phyloP scores from a whole-genome alignment of 768 basidiomycete species.

The Leccinum subtestaceum region DNA sequence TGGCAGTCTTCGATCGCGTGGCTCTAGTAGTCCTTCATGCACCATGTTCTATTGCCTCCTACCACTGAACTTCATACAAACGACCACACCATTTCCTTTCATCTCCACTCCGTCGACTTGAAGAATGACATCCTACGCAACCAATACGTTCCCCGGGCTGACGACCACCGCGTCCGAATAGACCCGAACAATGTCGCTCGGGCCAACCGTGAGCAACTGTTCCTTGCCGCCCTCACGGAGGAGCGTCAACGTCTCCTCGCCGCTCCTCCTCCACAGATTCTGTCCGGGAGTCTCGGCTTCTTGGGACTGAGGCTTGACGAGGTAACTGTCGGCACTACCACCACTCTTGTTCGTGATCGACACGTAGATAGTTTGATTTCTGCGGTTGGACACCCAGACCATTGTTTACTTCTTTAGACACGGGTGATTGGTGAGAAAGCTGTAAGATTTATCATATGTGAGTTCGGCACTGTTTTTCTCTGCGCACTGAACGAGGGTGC shows the following conservation, averaged over 20 bases:
- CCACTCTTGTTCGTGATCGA: constrained; percentile 7
- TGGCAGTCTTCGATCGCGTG: too few relatives aligned
- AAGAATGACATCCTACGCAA: not conserved
- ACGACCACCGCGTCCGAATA: constrained; percentile 10
- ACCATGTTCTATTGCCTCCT: too few relatives aligned
- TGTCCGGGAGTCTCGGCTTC: not conserved
- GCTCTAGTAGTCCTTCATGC: too few relatives aligned
- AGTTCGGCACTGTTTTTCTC: too few relatives aligned
- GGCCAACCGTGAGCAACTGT: constrained; percentile 7
- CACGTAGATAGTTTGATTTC: not conserved
- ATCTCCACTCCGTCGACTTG: not conserved
- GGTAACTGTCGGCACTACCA: not conserved
- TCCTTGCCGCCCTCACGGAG: constrained; percentile 2
- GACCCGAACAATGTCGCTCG: constrained; percentile 15
- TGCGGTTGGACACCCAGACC: constrained; percentile 21
- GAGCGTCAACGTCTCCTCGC: constrained; percentile 7
- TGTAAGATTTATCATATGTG: too few relatives aligned
- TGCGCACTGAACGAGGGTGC: too few relatives aligned
- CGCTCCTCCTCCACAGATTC: constrained; percentile 10
- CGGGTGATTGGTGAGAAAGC: too few relatives aligned
- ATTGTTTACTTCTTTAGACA: not conserved
- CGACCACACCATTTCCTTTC: too few relatives aligned
- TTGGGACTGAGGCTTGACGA: not conserved
- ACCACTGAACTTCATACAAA: too few relatives aligned
- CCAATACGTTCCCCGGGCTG: constrained; percentile 5